Evolutionary conservation across 2,329 filamentous ascomycete genomes (phyloP).

Genomic region (Zymoseptoria ardabiliae): DNA sequence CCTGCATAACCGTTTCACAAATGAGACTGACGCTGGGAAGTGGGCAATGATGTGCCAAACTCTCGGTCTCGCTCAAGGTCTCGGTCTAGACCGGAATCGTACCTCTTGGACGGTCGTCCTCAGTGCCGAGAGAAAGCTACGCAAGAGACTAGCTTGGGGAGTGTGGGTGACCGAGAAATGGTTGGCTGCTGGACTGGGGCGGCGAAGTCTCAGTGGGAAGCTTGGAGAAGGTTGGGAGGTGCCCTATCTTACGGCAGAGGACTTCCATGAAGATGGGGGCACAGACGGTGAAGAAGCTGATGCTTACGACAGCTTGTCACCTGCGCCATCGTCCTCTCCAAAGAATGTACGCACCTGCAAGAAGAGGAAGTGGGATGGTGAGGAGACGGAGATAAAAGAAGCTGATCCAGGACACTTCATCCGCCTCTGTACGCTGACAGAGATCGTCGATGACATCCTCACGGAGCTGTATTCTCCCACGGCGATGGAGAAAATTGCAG

Average conservation of each 20-base stretch:
- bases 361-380: not conserved
- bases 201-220: not conserved
- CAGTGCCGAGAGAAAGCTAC: slow-evolving; percentile 54
- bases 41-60: slow-evolving; percentile 29
- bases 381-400: not conserved
- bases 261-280: slow-evolving; percentile 34
- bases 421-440: slow-evolving; percentile 44
- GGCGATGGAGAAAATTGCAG: slow-evolving; percentile 38
- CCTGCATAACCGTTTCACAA: slow-evolving; percentile 25
- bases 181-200: slow-evolving; percentile 35
- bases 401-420: slow-evolving; percentile 38
- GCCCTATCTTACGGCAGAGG: slow-evolving; percentile 35
- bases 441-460: slow-evolving; percentile 47
- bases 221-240: slow-evolving; percentile 49
- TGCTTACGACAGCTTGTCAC: slow-evolving; percentile 5
- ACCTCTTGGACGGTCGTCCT: slow-evolving; percentile 54
- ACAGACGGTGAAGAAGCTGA: slow-evolving; percentile 10
- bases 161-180: slow-evolving; percentile 60
- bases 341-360: not conserved
- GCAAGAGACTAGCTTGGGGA: slow-evolving; percentile 57
- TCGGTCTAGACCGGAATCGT: slow-evolving; percentile 56
- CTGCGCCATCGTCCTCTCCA: not conserved
- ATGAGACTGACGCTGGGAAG: slow-evolving; percentile 27
- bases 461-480: slow-evolving; percentile 32
- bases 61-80: slow-evolving; percentile 51